Evolutionary conservation across 2,329 filamentous ascomycete genomes (phyloP).

Genomic region (Nemania diffusa): DNA sequence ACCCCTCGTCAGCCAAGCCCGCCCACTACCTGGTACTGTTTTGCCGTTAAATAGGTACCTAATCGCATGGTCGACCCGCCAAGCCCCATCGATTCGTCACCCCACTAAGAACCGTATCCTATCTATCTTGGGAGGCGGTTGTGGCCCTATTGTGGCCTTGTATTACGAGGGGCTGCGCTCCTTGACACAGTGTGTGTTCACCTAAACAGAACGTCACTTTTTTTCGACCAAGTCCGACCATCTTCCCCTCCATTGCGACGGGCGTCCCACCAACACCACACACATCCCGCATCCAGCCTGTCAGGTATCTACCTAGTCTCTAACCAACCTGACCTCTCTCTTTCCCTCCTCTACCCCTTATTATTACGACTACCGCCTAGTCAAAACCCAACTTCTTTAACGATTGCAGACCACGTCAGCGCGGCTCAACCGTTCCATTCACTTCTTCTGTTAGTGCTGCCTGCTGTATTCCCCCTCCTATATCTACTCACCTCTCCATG

Average conservation of each 20-base stretch:
- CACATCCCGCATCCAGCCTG: conserved; percentile 41
- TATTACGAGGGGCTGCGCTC: not conserved
- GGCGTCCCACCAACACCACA: conserved; percentile 47
- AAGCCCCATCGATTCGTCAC: conserved; percentile 32
- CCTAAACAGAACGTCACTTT: conserved; percentile 28
- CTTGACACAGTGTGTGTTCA: conserved; percentile 24
- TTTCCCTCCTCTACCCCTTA: conserved; percentile 34
- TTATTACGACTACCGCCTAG: conserved; percentile 29
- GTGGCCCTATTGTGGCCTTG: not conserved
- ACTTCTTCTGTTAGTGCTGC: conserved; percentile 35
- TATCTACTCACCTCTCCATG: conserved; percentile 19
- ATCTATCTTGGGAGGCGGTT: conserved; percentile 11
- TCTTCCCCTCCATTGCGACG: conserved; percentile 49
- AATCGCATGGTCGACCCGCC: conserved; percentile 28
- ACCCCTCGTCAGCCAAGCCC: conserved; percentile 35
- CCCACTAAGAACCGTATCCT: conserved; percentile 26
- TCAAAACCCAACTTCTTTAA: conserved; percentile 30
- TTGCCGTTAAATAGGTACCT: not conserved
- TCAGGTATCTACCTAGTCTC: conserved; percentile 35
- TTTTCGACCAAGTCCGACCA: conserved; percentile 42
- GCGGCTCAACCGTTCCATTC: conserved; percentile 27
- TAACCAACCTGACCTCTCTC: conserved; percentile 38
- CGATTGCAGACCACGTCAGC: conserved; percentile 35
- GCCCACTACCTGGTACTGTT: not conserved
- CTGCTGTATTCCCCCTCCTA: conserved; percentile 24